A percentile compares a stretch with the other conserved stretches of the same genome.
These are phyloP conservation scores for Aspergillus biplanus DNA, from an alignment of 495 filamentous ascomycete species.

Conservation along the genomic window DNA sequence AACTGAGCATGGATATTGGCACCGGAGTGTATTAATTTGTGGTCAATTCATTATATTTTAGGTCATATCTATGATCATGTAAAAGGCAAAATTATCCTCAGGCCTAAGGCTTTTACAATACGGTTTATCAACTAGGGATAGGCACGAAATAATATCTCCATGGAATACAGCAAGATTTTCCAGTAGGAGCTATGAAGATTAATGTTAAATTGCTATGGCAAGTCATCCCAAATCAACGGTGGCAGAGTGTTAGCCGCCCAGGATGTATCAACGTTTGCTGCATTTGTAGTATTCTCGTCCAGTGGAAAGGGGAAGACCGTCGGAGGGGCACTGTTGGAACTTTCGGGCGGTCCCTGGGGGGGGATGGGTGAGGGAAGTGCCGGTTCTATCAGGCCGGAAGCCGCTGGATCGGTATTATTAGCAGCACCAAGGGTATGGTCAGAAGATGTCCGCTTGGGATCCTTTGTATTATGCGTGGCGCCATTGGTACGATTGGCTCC, in stretches of 20 bases:
- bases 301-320: constrained; percentile 36
- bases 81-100: too few species aligned
- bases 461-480: constrained; percentile 7
- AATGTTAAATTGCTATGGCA: constrained; percentile 26
- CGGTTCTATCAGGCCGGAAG: constrained; percentile 31
- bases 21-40: too few species aligned
- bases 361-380: constrained; percentile 36
- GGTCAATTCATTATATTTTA: too few species aligned
- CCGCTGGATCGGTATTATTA: constrained; percentile 10
- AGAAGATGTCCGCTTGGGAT: constrained; percentile 19
- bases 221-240: constrained; percentile 50
- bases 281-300: constrained; percentile 35
- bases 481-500: constrained; percentile 4
- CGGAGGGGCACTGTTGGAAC: constrained; percentile 22
- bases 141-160: too few species aligned
- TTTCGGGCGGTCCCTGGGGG: constrained; percentile 34
- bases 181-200: background rate
- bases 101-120: too few species aligned
- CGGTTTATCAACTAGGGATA: too few species aligned
- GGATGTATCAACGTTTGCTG: constrained; percentile 25
- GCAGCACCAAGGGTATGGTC: constrained; percentile 13
- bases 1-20: too few species aligned
- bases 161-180: background rate
- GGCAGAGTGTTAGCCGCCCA: constrained; percentile 51
- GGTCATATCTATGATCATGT: too few species aligned